A percentile compares a stretch with the other conserved stretches of the same genome.
phyloP scores from a whole-genome alignment of 2,329 filamentous ascomycete species.

The Neopestalotiopsis sp. region DNA sequence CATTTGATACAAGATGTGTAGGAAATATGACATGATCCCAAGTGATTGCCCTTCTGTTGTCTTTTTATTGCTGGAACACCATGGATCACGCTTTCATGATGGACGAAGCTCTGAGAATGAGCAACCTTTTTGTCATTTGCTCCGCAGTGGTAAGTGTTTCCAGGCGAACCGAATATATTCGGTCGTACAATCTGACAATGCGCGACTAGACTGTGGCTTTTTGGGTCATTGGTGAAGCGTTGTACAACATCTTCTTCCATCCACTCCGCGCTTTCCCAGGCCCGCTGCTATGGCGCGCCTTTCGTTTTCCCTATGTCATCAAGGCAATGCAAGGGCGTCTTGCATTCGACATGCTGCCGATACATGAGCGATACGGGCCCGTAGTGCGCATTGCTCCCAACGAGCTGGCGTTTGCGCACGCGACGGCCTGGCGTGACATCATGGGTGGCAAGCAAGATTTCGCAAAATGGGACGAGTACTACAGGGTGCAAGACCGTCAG shows the following conservation, averaged over 20 bases:
- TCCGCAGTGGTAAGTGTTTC: background rate
- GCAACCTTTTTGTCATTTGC: background rate
- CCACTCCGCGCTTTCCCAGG: conserved; percentile 14
- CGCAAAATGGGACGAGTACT: conserved; percentile 13
- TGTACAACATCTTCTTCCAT: conserved; percentile 16
- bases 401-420: conserved; percentile 37
- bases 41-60: background rate
- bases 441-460: conserved; percentile 14
- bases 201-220: background rate
- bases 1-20: background rate
- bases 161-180: background rate
- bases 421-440: conserved; percentile 36
- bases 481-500: conserved; percentile 5
- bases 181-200: background rate
- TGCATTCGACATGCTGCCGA: conserved; percentile 27
- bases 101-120: background rate
- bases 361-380: conserved; percentile 36
- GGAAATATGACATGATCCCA: no score
- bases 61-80: background rate
- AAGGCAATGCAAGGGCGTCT: conserved; percentile 14
- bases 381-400: conserved; percentile 36
- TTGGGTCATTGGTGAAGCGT: background rate
- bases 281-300: conserved; percentile 10
- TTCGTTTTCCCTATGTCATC: background rate
- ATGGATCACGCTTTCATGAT: background rate